Percentiles rank a stretch among this genome's conserved stretches.
phyloP scores from a whole-genome alignment of 2,329 filamentous ascomycete genomes.

The Aspergillus latus region DNA sequence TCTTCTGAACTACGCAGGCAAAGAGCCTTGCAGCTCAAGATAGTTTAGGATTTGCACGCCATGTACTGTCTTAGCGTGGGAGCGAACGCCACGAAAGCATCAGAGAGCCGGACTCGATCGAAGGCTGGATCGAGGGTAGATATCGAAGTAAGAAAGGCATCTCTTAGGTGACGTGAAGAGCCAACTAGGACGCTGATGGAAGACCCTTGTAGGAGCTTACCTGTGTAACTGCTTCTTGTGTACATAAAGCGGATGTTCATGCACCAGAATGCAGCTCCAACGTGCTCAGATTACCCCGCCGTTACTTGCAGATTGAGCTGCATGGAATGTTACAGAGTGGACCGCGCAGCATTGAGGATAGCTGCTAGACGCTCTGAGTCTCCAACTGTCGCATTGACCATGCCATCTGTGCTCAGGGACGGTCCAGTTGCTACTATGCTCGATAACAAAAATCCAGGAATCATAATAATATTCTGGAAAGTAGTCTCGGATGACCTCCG shows the following conservation, averaged over 20 bases:
- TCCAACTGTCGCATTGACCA: not conserved
- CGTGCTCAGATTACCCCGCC: not conserved
- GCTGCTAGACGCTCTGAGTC: too few species aligned
- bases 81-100: too few species aligned
- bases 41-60: too few species aligned
- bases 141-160: too few species aligned
- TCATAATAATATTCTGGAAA: not conserved
- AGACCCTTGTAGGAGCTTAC: not conserved
- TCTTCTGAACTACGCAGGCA: too few species aligned
- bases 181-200: too few species aligned
- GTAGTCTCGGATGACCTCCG: not conserved
- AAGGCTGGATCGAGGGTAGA: too few species aligned
- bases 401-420: not conserved
- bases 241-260: not conserved
- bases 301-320: not conserved
- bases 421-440: not conserved
- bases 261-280: not conserved
- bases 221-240: not conserved
- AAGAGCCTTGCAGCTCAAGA: too few species aligned
- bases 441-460: not conserved
- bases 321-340: not conserved
- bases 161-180: too few species aligned
- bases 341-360: not conserved
- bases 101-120: too few species aligned
- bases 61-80: too few species aligned